Percentiles rank a stretch among this genome's conserved stretches.
Conservation (phyloP, 495 filamentous ascomycete genomes). For the Sabuloglossum arenarium region DNA sequence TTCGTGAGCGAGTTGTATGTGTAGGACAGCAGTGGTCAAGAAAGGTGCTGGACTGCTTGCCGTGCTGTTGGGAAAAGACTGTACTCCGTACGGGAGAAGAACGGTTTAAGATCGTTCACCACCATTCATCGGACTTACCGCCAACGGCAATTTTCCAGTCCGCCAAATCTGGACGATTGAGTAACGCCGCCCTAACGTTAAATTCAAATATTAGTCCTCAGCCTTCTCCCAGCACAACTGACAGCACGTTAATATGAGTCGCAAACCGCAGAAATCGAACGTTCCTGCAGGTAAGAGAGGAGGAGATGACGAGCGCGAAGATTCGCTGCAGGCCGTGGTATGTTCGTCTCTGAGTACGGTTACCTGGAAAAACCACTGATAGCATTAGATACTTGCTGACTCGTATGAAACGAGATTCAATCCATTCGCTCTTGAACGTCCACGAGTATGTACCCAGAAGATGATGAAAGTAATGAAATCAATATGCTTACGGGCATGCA, state of each 20-base stretch:
- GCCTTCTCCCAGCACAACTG: neutral
- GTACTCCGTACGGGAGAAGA: too few relatives aligned
- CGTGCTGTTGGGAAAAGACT: too few relatives aligned
- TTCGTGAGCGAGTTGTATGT: too few relatives aligned
- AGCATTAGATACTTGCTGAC: constrained; percentile 58
- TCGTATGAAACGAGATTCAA: constrained; percentile 80
- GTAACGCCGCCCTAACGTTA: neutral
- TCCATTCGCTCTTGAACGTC: constrained; percentile 74
- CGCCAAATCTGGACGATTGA: neutral
- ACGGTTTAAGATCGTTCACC: too few relatives aligned
- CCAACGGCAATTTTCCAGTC: neutral
- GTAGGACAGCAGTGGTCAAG: neutral
- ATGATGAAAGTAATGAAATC: neutral
- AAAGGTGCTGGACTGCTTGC: neutral
- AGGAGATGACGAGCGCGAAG: constrained; percentile 4
- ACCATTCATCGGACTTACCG: too few relatives aligned
- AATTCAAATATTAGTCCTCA: too few relatives aligned
- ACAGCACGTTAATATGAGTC: neutral
- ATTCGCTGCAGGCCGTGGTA: constrained; percentile 7
- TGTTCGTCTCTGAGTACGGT: neutral
- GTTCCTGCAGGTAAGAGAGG: neutral
- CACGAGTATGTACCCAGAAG: constrained; percentile 44
- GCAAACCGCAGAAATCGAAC: neutral
- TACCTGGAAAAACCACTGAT: neutral
- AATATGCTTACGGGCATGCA: constrained; percentile 16